These are phyloP conservation scores for Chalara sp. DNA, from an alignment of 2,329 filamentous ascomycete genomes.

Conservation along the genomic window DNA sequence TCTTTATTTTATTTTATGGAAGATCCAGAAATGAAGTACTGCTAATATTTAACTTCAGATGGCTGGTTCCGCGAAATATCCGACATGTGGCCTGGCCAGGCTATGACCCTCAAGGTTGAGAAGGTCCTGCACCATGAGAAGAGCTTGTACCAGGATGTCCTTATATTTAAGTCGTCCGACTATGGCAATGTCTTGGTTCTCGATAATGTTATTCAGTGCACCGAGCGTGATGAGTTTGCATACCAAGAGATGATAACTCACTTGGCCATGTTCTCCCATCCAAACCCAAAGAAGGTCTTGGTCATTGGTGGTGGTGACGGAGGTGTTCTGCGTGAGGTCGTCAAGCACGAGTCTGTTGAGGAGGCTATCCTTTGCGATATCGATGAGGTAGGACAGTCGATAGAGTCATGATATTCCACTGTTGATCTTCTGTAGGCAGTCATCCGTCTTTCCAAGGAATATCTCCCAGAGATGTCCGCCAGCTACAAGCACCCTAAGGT, in stretches of 20 bases:
- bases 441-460: conserved; percentile 96
- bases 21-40: conserved; percentile 3
- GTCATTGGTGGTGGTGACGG: conserved; percentile 98
- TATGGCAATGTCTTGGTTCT: conserved; percentile 94
- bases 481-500: conserved; percentile 93
- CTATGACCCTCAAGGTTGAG: conserved; percentile 97
- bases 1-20: neutral
- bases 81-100: conserved; percentile 97
- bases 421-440: conserved; percentile 56
- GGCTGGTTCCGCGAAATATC: conserved; percentile 99
- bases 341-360: conserved; percentile 98
- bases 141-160: conserved; percentile 97
- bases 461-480: conserved; percentile 87
- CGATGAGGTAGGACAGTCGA: conserved; percentile 62
- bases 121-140: conserved; percentile 99
- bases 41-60: conserved; percentile 51
- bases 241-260: conserved; percentile 99
- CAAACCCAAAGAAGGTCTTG: conserved; percentile 94
- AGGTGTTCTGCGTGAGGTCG: conserved; percentile 93
- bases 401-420: conserved; percentile 3
- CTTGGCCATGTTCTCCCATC: conserved; percentile 96
- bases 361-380: conserved; percentile 97
- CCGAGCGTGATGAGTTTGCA: conserved; percentile 97
- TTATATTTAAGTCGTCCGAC: conserved; percentile 97
- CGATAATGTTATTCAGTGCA: conserved; percentile 98